Base-by-base conservation (phyloP, 495 filamentous ascomycete species). In the Pyronema domesticum region DNA sequence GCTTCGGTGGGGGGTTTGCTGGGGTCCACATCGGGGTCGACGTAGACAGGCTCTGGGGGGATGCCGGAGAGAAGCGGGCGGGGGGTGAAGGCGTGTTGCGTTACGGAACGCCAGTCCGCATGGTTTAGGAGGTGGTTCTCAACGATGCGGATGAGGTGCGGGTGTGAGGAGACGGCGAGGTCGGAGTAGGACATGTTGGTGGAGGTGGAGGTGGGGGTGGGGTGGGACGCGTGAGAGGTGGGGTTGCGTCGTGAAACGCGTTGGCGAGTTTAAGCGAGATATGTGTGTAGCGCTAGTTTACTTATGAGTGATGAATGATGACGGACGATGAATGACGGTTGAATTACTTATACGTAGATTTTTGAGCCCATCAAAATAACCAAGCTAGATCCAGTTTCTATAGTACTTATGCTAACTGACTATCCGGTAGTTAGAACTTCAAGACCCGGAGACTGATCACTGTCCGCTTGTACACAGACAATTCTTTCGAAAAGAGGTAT, bases 1-100 rank as follows among this genome's bases (percentile, higher is more conserved):
- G 6, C 40, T 17, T 10, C 37, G 3, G 50, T 10, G 13, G 13
- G 40, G 33, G 50, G 54, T 4, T 49, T 40, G 7, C 49, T 42
- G n/a, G 30, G 52, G 14, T 60, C 61, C 8, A 56, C 62, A 67
- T 95, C 91, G 6, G 91, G 91, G 67, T 98, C 89, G 51, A 85
- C 76, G 70, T 98, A 96, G 18, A 94, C 74, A 6, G 80, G 77
- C 48, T 82, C 77, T 6, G 91, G 87, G 7, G 91, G 89, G n/a
- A 94, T 73, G 5, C 91, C 91, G 5, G 86, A 85, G 47, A 98
- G 73, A 57, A 98, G 67, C 1, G 79, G 81, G 37, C 80, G 71
- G 6, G 75, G 73, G 37, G 8, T 10, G 49, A 62, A 50, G 23
- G 70, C 60, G 68, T 89, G 80, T 30, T 78, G 68, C 48, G 73